These are phyloP conservation scores for Xylaria multiplex DNA, from an alignment of 2,329 filamentous ascomycete genomes.

Conservation along the genomic window DNA sequence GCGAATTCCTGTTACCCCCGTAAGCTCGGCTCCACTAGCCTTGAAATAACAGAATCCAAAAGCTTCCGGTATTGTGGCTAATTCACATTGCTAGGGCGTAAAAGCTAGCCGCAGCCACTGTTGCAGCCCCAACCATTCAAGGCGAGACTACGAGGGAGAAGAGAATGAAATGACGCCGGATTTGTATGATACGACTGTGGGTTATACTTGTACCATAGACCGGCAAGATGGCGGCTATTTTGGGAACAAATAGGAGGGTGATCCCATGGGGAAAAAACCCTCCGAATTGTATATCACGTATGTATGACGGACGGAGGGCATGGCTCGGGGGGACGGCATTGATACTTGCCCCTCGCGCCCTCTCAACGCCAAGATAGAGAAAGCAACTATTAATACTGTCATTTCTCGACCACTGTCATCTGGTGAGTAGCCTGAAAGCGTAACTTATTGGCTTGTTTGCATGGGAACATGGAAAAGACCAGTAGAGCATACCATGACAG, in stretches of 20 bases:
- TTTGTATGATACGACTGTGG: constrained; percentile 32
- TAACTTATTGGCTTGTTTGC: neutral
- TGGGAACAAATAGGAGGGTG: neutral
- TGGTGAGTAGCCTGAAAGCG: neutral
- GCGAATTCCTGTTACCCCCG: constrained; percentile 74
- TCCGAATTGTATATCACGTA: constrained; percentile 20
- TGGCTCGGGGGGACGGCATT: neutral
- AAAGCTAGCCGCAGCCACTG: neutral
- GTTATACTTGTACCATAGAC: constrained; percentile 28
- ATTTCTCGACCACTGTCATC: neutral
- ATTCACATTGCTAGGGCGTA: constrained; percentile 17
- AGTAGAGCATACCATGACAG: neutral
- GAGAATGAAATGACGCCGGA: neutral
- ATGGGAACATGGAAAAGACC: neutral
- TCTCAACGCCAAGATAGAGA: constrained; percentile 3
- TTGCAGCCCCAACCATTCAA: neutral
- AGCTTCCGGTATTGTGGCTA: neutral
- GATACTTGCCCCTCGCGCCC: neutral
- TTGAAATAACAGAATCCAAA: neutral
- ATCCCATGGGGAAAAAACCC: neutral
- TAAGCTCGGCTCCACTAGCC: constrained; percentile 49
- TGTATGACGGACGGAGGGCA: constrained; percentile 14
- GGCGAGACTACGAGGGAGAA: neutral
- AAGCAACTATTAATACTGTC: constrained; percentile 8
- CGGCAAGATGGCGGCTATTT: neutral